Percentiles rank a stretch among this genome's conserved stretches.
phyloP scores from a whole-genome alignment of 2,329 filamentous ascomycete species.

The Thelonectria blattea region DNA sequence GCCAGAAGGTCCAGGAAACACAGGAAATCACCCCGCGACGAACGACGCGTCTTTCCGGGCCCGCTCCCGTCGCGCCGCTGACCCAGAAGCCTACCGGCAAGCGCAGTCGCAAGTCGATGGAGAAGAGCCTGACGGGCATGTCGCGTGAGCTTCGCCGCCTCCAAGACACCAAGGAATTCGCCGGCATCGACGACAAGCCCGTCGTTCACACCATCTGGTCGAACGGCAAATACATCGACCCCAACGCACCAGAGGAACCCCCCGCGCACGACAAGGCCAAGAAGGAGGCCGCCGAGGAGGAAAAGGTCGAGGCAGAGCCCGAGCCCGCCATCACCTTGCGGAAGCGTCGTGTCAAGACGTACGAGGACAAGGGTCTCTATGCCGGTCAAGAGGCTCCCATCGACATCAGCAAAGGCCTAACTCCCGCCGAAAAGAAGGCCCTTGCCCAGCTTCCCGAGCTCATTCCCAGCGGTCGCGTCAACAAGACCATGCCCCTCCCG shows the following conservation, averaged over 20 bases:
- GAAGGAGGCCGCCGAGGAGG: slow-evolving; percentile 34
- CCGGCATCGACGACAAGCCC: slow-evolving; percentile 63
- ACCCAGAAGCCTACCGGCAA: slow-evolving; percentile 63
- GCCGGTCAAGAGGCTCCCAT: slow-evolving; percentile 73
- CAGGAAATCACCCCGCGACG: slow-evolving; percentile 46
- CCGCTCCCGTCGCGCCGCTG: slow-evolving; percentile 50
- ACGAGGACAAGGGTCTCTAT: slow-evolving; percentile 83
- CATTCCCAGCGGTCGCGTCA: slow-evolving; percentile 53
- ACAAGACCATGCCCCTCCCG: slow-evolving; percentile 71
- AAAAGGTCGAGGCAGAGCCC: slow-evolving; percentile 37
- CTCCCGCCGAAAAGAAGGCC: slow-evolving; percentile 57
- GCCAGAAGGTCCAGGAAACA: slow-evolving; percentile 40
- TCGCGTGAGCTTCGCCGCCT: slow-evolving; percentile 65
- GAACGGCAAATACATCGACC: slow-evolving; percentile 66
- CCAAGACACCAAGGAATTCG: slow-evolving; percentile 67
- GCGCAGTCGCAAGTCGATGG: slow-evolving; percentile 60
- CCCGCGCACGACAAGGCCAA: slow-evolving; percentile 46
- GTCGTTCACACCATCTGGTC: slow-evolving; percentile 67
- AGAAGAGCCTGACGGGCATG: slow-evolving; percentile 54
- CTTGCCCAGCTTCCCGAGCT: slow-evolving; percentile 56
- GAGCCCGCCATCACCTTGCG: slow-evolving; percentile 48
- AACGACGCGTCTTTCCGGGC: slow-evolving; percentile 48
- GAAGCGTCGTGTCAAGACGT: slow-evolving; percentile 70
- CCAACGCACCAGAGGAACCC: slow-evolving; percentile 47
- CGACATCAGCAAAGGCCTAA: slow-evolving; percentile 57